phyloP scores from a whole-genome alignment of 768 basidiomycete genomes.

The Kwoniella europaea region DNA sequence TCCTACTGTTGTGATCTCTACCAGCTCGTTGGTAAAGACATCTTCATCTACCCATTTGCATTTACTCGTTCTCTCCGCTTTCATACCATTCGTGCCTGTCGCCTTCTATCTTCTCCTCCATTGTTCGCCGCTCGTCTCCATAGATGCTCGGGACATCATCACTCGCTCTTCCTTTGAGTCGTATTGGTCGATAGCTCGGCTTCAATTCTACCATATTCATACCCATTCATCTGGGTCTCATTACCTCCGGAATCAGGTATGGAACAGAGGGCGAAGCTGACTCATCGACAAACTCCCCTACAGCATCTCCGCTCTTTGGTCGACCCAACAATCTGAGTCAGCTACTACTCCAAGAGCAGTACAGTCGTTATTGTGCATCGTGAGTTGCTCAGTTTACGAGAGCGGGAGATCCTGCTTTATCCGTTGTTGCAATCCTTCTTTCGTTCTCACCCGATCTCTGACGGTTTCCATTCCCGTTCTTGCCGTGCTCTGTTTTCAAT shows the following conservation, averaged over 20 bases:
- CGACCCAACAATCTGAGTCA: too few species aligned
- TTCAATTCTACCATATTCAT: not conserved
- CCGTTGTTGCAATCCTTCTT: not conserved
- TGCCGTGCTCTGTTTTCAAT: not conserved
- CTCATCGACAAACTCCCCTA: not conserved
- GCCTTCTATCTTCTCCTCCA: not conserved
- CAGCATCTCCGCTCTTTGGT: too few species aligned
- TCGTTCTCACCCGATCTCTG: not conserved
- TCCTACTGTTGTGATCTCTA: too few species aligned
- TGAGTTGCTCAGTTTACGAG: too few species aligned
- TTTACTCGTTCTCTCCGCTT: not conserved
- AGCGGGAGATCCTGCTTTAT: not conserved
- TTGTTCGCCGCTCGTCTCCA: not conserved
- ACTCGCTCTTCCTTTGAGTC: not conserved
- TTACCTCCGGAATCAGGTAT: not conserved
- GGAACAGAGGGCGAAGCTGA: not conserved
- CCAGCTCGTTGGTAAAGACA: not conserved
- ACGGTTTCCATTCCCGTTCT: not conserved
- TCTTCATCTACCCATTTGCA: not conserved
- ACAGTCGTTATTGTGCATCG: too few species aligned
- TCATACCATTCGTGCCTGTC: not conserved
- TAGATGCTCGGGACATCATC: not conserved
- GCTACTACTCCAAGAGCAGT: too few species aligned
- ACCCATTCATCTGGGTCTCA: not conserved
- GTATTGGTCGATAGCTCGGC: not conserved